Conservation (phyloP, 805 yeast genomes). For the Metschnikowia vanudenii region DNA sequence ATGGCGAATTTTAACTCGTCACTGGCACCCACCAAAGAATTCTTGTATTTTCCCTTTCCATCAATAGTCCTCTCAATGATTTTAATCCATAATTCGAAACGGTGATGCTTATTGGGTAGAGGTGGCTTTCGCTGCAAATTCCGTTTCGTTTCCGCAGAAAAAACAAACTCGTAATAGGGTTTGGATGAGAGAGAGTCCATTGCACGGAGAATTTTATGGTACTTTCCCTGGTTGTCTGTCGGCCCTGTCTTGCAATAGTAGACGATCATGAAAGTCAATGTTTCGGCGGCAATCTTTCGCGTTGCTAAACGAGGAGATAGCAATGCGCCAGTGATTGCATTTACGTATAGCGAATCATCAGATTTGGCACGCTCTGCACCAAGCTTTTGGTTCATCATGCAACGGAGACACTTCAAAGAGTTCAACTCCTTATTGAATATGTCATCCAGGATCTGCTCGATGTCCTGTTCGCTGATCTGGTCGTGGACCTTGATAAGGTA, state of each 20-base stretch:
- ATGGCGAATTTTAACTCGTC: constrained; percentile 58
- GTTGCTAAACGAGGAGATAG: constrained; percentile 74
- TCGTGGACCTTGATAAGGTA: constrained; percentile 52
- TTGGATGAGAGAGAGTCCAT: constrained; percentile 43
- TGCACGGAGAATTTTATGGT: constrained; percentile 55
- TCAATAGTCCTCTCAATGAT: constrained; percentile 66
- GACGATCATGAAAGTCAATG: constrained; percentile 51
- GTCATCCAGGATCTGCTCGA: constrained; percentile 44
- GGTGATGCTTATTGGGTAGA: constrained; percentile 36
- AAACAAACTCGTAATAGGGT: constrained; percentile 41
- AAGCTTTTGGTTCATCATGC: constrained; percentile 61
- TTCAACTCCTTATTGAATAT: constrained; percentile 69
- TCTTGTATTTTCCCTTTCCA: constrained; percentile 81
- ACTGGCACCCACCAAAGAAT: constrained; percentile 89
- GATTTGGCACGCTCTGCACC: constrained; percentile 59
- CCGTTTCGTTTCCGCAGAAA: constrained; percentile 22
- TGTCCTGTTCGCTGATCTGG: constrained; percentile 28
- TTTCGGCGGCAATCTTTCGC: constrained; percentile 75
- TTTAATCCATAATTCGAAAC: constrained; percentile 71
- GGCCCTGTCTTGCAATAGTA: constrained; percentile 32
- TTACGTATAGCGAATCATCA: constrained; percentile 44
- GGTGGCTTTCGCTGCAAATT: constrained; percentile 38
- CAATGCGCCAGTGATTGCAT: constrained; percentile 68
- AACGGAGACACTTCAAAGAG: constrained; percentile 74
- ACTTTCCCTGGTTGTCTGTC: constrained; percentile 39